These are phyloP conservation scores for Flueggea neowawraea DNA, from an alignment of 441 rosid genomes.

Conservation along the genomic window DNA sequence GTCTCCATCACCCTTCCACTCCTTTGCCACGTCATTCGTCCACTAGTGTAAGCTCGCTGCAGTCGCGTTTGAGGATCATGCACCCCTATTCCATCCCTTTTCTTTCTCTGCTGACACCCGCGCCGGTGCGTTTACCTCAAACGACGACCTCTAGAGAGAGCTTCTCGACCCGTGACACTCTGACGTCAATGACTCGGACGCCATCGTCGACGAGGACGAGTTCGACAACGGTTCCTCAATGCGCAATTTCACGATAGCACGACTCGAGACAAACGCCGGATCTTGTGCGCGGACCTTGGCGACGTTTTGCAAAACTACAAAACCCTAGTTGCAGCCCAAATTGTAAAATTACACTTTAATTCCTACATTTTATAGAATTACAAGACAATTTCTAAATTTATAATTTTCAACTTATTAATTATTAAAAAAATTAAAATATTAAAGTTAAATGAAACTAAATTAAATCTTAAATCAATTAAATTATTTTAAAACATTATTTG, in stretches of 20 bases:
- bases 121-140: slow-evolving; percentile 84
- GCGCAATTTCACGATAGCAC: slow-evolving; percentile 80
- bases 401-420: no score
- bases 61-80: slow-evolving; percentile 70
- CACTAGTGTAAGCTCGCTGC: slow-evolving; percentile 94
- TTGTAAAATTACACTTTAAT: no score
- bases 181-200: slow-evolving; percentile 83
- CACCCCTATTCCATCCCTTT: slow-evolving; percentile 82
- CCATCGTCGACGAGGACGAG: no score
- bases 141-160: slow-evolving; percentile 98
- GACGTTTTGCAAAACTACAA: no score
- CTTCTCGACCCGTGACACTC: slow-evolving; percentile 89
- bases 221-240: slow-evolving; percentile 88
- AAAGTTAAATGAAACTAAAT: no score
- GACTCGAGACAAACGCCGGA: slow-evolving; percentile 54
- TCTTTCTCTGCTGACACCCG: slow-evolving; percentile 95
- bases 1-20: slow-evolving; percentile 95
- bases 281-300: slow-evolving; percentile 24
- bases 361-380: no score
- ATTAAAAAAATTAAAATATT: no score
- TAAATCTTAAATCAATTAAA: no score
- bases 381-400: no score
- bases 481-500: no score
- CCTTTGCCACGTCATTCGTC: slow-evolving; percentile 88
- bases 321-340: no score